A percentile compares a stretch with the other conserved stretches of the same genome.
phyloP scores from a whole-genome alignment of 495 filamentous ascomycete genomes.

The Venustampulla echinocandica region DNA sequence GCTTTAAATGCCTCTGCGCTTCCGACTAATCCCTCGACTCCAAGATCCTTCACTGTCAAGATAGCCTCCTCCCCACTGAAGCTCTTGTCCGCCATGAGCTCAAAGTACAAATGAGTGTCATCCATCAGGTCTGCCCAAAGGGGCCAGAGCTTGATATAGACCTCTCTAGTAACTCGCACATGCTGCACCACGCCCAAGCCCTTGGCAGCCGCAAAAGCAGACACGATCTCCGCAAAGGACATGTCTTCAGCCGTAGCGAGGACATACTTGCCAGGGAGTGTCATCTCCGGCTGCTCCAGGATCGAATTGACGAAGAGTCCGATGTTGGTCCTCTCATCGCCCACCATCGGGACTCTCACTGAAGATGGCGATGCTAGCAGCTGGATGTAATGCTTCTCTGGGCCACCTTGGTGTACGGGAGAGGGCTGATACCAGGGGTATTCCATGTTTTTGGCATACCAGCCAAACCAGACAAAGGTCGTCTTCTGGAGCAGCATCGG shows the following conservation, averaged over 20 bases:
- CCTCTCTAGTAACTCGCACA: background rate
- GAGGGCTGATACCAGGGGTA: conserved; percentile 5
- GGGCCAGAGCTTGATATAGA: background rate
- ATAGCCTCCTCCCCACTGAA: background rate
- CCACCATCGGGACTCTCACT: conserved; percentile 27
- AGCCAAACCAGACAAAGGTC: background rate
- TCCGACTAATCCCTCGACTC: background rate
- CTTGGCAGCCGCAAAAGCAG: too few species aligned
- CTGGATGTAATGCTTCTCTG: conserved; percentile 24
- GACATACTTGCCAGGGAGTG: conserved; percentile 25
- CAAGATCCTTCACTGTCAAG: background rate
- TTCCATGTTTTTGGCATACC: background rate
- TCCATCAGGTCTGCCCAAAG: background rate
- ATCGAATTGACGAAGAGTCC: conserved; percentile 30
- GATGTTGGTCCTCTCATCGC: conserved; percentile 30
- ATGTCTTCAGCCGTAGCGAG: conserved; percentile 18
- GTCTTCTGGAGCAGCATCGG: background rate
- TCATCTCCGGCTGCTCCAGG: conserved; percentile 28
- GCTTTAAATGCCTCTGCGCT: background rate
- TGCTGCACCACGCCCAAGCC: too few species aligned
- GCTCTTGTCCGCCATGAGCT: background rate
- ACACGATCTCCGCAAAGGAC: too few species aligned
- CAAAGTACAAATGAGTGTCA: background rate
- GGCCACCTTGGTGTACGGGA: conserved; percentile 9
- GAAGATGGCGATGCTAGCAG: conserved; percentile 22